Base-by-base conservation (phyloP, 1,284 basidiomycete species). In the Trichosporon inkin region DNA sequence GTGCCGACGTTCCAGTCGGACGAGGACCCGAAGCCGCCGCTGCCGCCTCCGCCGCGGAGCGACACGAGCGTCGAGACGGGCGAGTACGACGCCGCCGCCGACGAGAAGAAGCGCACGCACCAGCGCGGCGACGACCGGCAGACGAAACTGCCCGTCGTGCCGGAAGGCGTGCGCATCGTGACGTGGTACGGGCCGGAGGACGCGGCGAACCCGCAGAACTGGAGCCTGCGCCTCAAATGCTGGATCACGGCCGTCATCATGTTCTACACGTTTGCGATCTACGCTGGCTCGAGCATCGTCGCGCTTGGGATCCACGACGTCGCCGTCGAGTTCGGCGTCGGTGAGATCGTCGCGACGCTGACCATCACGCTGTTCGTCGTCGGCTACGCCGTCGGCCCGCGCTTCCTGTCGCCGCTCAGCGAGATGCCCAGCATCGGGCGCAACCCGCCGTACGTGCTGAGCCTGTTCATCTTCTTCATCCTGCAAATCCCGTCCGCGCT, bases 171-270 rank as follows among this genome's bases (percentile, higher is more conserved):
- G 2, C 37, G 47, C 8, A 44, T 65, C 11, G 82, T 88, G 13
- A 82, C 84, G 53, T 88, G 85, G 85, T 84, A 87, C 55, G 83
- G 83, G 0, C 82, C 83, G 0, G 74, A 84, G 52, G 85, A 87
- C 73, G 83, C 83, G 2, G 72, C 73, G 17, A 88, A 88, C 71
- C 87, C 87, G 0, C 84, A 83, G 71, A 88, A 88, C 73, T 89
- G 88, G 87, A 68, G 79, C 0, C 81, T 79, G 61, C 75, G 74
- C 41, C 80, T 81, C 61, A 87, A 87, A 80, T 85, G 86, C 84
- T 80, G 81, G 1, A 84, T 85, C 0, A 86, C 84, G 0, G 81
- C 86, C 39, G 84, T 88, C 0, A 86, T 87, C 68, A 85, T 88
- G 66, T 68, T 63, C 53, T 68, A 68, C 55, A 69, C 68, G 7